Evolutionary conservation across 139 green algal species (phyloP).

Genomic region (Parachlorella kessleri): DNA sequence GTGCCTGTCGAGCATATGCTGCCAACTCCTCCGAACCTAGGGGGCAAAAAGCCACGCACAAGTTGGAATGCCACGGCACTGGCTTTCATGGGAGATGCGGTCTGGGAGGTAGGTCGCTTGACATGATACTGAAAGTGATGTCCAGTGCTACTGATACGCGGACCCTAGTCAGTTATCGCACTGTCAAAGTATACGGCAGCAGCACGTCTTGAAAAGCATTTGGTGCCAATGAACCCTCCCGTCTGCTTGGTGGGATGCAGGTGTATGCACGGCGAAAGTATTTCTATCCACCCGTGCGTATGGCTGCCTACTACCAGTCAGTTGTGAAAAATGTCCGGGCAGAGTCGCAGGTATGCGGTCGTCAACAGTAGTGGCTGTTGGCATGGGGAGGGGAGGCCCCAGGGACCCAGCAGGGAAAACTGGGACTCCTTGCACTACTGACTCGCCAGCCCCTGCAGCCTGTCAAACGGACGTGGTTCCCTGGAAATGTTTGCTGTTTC

Average conservation of each 20-base stretch:
- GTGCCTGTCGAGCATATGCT: too few species aligned
- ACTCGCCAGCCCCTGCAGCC: background rate
- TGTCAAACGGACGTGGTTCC: background rate
- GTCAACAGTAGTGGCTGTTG: background rate
- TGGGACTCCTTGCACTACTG: background rate
- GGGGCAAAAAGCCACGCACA: conserved; percentile 28
- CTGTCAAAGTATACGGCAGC: background rate
- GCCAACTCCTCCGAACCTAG: conserved; percentile 37
- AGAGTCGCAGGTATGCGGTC: conserved; percentile 47
- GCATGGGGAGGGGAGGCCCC: background rate
- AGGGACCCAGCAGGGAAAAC: background rate
- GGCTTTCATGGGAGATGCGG: conserved; percentile 60
- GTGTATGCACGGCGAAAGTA: conserved; percentile 57
- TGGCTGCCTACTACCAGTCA: conserved; percentile 43
- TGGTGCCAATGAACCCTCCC: background rate
- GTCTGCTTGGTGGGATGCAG: conserved; percentile 22
- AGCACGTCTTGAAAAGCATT: background rate
- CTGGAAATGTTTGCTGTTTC: background rate
- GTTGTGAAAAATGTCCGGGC: conserved; percentile 56
- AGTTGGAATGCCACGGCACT: conserved; percentile 56
- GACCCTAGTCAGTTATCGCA: background rate
- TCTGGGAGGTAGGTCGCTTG: conserved; percentile 52
- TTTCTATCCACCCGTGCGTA: conserved; percentile 47
- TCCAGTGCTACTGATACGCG: background rate
- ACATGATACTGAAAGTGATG: background rate